phyloP scores from a whole-genome alignment of 2,329 filamentous ascomycete genomes.

The Fusarium caatingaense region DNA sequence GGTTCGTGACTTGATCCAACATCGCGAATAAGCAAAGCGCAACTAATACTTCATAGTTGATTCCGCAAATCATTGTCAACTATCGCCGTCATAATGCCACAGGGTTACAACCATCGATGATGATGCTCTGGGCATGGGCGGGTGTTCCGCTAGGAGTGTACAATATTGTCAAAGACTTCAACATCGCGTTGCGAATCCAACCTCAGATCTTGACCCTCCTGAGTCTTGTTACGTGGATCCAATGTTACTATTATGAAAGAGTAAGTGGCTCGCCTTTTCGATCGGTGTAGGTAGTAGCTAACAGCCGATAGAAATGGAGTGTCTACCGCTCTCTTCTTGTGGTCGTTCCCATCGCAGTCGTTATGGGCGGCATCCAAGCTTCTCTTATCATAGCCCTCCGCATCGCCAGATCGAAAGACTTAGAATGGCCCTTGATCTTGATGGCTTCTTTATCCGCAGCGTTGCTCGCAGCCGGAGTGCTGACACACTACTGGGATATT shows the following conservation, averaged over 20 bases:
- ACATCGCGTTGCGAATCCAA: constrained; percentile 56
- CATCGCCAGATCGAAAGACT: constrained; percentile 55
- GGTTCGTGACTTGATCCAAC: constrained; percentile 49
- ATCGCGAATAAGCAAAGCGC: neutral
- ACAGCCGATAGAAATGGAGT: constrained; percentile 61
- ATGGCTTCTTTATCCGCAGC: constrained; percentile 75
- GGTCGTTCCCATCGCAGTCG: constrained; percentile 61
- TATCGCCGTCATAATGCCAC: constrained; percentile 73
- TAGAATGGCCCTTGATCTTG: constrained; percentile 71
- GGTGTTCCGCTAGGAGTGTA: constrained; percentile 72
- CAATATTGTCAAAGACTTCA: constrained; percentile 57
- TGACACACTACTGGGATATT: constrained; percentile 77
- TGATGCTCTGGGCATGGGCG: constrained; percentile 77
- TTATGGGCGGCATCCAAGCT: constrained; percentile 70
- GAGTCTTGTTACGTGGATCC: constrained; percentile 58
- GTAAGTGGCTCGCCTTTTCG: constrained; percentile 24
- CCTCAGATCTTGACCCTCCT: constrained; percentile 57
- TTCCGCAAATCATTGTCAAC: constrained; percentile 77
- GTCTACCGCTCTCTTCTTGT: constrained; percentile 60
- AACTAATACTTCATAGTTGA: constrained; percentile 58
- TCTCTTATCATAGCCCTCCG: constrained; percentile 69
- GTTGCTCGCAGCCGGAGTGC: constrained; percentile 72
- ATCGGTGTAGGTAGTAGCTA: neutral
- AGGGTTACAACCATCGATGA: constrained; percentile 76
- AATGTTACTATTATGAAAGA: constrained; percentile 57